phyloP scores from a whole-genome alignment of 345 rosid species.

The Aegle marmelos region DNA sequence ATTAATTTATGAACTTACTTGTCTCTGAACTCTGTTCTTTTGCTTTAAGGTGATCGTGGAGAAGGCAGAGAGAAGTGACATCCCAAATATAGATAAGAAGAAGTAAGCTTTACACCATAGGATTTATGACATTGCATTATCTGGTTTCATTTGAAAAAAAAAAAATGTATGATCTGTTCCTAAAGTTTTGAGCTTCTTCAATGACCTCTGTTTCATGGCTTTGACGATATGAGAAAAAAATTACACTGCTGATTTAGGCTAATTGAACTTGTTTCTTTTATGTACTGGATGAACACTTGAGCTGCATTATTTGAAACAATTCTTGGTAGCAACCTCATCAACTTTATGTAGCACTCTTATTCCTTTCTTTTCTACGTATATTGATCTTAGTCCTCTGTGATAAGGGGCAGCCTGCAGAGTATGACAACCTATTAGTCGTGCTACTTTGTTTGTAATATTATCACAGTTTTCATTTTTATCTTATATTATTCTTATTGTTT shows the following conservation, averaged over 20 bases:
- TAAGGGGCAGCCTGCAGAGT: not conserved
- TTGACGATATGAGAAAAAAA: too few relatives aligned
- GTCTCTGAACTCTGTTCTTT: not conserved
- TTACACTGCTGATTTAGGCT: not conserved
- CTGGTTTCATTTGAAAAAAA: not conserved
- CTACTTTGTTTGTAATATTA: not conserved
- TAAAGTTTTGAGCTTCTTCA: not conserved
- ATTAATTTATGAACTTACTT: constrained; percentile 16
- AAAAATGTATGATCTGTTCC: not conserved
- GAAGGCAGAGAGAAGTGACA: constrained; percentile 93
- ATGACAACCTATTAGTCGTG: not conserved
- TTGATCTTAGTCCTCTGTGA: not conserved
- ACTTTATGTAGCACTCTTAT: not conserved
- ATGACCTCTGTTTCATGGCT: too few relatives aligned
- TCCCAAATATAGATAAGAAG: constrained; percentile 92
- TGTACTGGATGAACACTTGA: not conserved
- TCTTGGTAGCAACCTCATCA: not conserved
- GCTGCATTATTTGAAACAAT: not conserved
- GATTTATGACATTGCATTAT: constrained; percentile 3
- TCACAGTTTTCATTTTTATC: not conserved
- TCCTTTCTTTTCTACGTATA: not conserved
- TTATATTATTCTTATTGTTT: not conserved
- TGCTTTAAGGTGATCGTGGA: constrained; percentile 80
- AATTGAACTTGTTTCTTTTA: not conserved
- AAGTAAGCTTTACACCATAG: constrained; percentile 44